Base-by-base conservation (phyloP, 768 basidiomycete genomes). In the Leccinum variicolor region DNA sequence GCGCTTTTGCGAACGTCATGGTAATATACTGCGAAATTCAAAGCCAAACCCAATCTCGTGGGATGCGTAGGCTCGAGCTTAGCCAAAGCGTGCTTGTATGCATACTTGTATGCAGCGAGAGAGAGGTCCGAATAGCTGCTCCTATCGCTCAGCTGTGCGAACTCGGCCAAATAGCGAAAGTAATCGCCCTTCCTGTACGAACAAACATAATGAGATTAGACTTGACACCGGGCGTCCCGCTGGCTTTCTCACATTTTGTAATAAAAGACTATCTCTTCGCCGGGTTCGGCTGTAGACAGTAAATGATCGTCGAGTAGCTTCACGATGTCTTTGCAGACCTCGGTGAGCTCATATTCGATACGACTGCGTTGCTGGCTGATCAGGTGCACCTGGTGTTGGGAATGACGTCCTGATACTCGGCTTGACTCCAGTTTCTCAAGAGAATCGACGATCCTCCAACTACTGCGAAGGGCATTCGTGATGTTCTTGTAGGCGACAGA, bases 11-110 rank as follows among this genome's bases (percentile, higher is more conserved):
- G 81, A 66, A 94, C 90, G 71, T 94, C 81, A 71, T 92, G 92
- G 73, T 90, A 94, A 78, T 90, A 95, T 52, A 95, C 93, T n/a
- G 91, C 87, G 75, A 95, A 94, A 77, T 94, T 95, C 66, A 95
- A 80, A 33, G 92, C 92, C 52, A 95, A 77, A 34, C 92, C 93
- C 57, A 95, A 77, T 65, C 92, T 84, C 60, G 93, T 94, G 55
- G 93, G 92, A 75, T 94, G 90, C 50, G 88, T 84, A 6, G 87
- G 79, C 25, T 84, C 85, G 53, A 95, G 82, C 65, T 88, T 86
- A 56, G 81, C 79, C 54, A 82, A 69, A 36, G 92, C 92, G 64
- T 93, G 90, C 73, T 90, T 84, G 70, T 92, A 93, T 50, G 93
- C 91, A 57, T 81, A 75, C 77, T 90, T 92, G 81, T 95, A 91